phyloP scores from a whole-genome alignment of 352 stramenopile genomes.

The Phytophthora pini region DNA sequence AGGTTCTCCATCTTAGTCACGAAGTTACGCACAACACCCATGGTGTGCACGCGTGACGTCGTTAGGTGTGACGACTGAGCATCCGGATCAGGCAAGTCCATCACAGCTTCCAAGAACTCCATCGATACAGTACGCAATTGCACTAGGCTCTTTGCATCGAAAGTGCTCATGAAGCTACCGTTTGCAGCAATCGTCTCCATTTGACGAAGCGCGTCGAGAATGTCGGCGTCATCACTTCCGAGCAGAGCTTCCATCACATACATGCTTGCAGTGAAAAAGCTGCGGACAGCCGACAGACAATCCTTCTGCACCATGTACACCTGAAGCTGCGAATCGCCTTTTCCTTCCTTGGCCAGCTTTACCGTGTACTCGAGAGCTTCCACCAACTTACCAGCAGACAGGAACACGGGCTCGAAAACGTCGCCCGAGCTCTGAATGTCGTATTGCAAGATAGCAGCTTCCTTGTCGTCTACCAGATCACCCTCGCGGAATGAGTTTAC shows the following conservation, averaged over 20 bases:
- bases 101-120: slow-evolving; percentile 77
- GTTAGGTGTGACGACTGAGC: slow-evolving; percentile 55
- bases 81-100: slow-evolving; percentile 74
- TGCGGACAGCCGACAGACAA: slow-evolving; percentile 71
- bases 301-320: slow-evolving; percentile 77
- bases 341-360: slow-evolving; percentile 67
- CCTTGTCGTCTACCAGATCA: slow-evolving; percentile 78
- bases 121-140: slow-evolving; percentile 66
- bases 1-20: slow-evolving; percentile 78
- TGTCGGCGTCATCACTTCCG: slow-evolving; percentile 66
- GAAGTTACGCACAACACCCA: slow-evolving; percentile 80
- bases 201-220: slow-evolving; percentile 65
- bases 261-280: slow-evolving; percentile 78
- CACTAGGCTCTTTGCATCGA: slow-evolving; percentile 58
- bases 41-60: slow-evolving; percentile 67
- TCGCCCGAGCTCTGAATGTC: slow-evolving; percentile 76
- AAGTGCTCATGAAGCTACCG: slow-evolving; percentile 73
- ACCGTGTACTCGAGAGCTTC: slow-evolving; percentile 71
- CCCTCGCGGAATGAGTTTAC: slow-evolving; percentile 82
- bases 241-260: slow-evolving; percentile 77
- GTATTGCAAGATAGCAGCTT: slow-evolving; percentile 75
- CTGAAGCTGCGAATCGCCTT: slow-evolving; percentile 70
- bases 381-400: slow-evolving; percentile 74
- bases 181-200: slow-evolving; percentile 70
- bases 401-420: slow-evolving; percentile 82